Percentiles rank a stretch among this genome's conserved stretches.
Conservation (phyloP, 768 basidiomycete genomes). For the Suillus occidentalis region DNA sequence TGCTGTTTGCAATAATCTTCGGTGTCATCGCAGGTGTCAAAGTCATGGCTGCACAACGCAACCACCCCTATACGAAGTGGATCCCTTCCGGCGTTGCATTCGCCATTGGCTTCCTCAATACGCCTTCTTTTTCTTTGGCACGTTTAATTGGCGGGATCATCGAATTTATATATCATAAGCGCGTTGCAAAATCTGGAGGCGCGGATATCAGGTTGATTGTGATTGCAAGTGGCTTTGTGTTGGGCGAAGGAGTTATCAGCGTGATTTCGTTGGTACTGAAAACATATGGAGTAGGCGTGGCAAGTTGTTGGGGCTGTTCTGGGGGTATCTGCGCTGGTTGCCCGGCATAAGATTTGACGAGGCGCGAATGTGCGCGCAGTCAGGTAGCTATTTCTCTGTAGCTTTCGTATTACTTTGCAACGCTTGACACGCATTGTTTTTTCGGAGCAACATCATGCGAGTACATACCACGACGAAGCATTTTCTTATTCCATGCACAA, state of each 20-base stretch:
- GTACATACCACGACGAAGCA: neutral
- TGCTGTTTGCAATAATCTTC: conserved; percentile 71
- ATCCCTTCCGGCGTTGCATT: conserved; percentile 94
- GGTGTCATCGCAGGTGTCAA: conserved; percentile 67
- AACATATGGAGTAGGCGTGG: conserved; percentile 69
- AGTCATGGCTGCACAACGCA: conserved; percentile 50
- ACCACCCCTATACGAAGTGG: conserved; percentile 63
- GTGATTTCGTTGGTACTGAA: conserved; percentile 74
- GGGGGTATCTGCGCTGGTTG: conserved; percentile 75
- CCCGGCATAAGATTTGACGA: conserved; percentile 33
- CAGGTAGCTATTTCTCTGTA: neutral
- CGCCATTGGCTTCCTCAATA: conserved; percentile 94
- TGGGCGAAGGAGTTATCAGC: conserved; percentile 92
- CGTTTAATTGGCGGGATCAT: conserved; percentile 84
- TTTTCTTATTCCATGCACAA: neutral
- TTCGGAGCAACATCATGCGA: neutral
- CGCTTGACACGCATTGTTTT: neutral
- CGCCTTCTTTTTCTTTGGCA: conserved; percentile 91
- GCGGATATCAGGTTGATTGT: conserved; percentile 78
- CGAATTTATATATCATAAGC: conserved; percentile 67
- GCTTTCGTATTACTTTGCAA: neutral
- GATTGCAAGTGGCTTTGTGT: conserved; percentile 91
- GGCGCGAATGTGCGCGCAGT: no score
- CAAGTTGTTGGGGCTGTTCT: conserved; percentile 86
- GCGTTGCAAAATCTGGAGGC: conserved; percentile 45